These are phyloP conservation scores for Cryptococcus floricola DNA, from an alignment of 1,284 basidiomycete species.

Conservation along the genomic window DNA sequence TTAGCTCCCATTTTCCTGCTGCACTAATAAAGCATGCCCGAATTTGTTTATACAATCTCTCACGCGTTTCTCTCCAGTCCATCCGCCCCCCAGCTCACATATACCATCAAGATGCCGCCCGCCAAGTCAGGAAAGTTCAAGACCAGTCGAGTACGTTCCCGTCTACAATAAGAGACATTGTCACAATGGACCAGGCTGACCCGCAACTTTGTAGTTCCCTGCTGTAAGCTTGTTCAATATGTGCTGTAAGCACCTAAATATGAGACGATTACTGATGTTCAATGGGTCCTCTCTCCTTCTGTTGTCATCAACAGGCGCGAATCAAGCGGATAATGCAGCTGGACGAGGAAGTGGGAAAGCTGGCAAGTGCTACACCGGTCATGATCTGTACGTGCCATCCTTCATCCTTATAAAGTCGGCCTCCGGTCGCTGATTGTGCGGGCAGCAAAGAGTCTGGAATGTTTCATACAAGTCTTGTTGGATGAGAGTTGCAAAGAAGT, in stretches of 20 bases:
- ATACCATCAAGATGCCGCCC: conserved; percentile 8
- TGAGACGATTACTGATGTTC: not conserved
- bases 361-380: conserved; percentile 93
- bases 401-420: not conserved
- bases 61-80: not conserved
- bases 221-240: conserved; percentile 24
- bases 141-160: conserved; percentile 31
- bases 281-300: conserved; percentile 2
- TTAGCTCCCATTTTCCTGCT: not conserved
- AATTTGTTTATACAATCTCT: not conserved
- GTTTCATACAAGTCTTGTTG: conserved; percentile 85
- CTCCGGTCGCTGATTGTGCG: not conserved
- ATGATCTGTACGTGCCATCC: conserved; percentile 79
- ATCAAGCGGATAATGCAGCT: conserved; percentile 99
- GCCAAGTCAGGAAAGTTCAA: conserved; percentile 31
- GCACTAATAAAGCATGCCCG: not conserved
- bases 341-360: conserved; percentile 98
- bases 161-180: not conserved
- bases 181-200: not conserved
- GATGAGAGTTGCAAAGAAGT: conserved; percentile 82
- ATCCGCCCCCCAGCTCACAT: not conserved
- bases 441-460: conserved; percentile 89
- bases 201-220: conserved; percentile 30
- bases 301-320: conserved; percentile 61
- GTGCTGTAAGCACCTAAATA: not conserved